Conservation (phyloP, 768 basidiomycete species). For the Mrakia blollopis region DNA sequence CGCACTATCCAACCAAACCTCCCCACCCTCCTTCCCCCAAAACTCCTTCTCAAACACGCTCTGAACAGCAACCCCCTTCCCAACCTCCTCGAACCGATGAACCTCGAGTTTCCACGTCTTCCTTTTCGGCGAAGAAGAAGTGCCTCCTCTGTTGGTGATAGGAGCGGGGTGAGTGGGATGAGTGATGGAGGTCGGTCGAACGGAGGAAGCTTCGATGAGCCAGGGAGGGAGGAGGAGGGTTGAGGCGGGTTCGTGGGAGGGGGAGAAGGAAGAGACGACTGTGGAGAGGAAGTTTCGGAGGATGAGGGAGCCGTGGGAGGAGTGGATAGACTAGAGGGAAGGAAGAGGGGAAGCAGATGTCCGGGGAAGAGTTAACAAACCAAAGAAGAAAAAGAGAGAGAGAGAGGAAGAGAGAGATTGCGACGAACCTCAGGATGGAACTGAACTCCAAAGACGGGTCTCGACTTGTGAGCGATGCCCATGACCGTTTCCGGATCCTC, state of each 20-base stretch:
- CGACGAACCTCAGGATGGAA: conserved; percentile 69
- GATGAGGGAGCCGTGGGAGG: conserved; percentile 21
- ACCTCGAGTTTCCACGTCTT: conserved; percentile 21
- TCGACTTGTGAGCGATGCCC: conserved; percentile 60
- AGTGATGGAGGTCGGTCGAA: conserved; percentile 8
- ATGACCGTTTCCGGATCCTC: conserved; percentile 64
- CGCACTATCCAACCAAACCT: conserved; percentile 31
- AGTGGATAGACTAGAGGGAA: conserved; percentile 26
- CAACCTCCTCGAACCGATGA: conserved; percentile 9
- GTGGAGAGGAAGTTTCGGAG: conserved; percentile 29
- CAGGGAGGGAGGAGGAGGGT: conserved; percentile 10
- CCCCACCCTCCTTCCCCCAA: conserved; percentile 2
- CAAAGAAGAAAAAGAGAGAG: background rate
- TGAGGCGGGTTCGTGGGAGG: background rate
- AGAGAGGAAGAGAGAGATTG: conserved; percentile 34
- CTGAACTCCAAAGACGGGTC: conserved; percentile 82
- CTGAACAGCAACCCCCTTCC: conserved; percentile 13
- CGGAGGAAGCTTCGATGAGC: background rate
- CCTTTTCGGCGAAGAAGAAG: background rate
- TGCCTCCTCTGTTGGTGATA: background rate
- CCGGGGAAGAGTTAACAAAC: too few relatives aligned
- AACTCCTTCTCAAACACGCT: conserved; percentile 27
- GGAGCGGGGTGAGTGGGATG: too few relatives aligned
- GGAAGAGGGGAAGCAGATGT: background rate
- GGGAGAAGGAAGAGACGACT: conserved; percentile 3